These are phyloP conservation scores for Amanita molliuscula DNA, from an alignment of 768 basidiomycete genomes.

Conservation along the genomic window DNA sequence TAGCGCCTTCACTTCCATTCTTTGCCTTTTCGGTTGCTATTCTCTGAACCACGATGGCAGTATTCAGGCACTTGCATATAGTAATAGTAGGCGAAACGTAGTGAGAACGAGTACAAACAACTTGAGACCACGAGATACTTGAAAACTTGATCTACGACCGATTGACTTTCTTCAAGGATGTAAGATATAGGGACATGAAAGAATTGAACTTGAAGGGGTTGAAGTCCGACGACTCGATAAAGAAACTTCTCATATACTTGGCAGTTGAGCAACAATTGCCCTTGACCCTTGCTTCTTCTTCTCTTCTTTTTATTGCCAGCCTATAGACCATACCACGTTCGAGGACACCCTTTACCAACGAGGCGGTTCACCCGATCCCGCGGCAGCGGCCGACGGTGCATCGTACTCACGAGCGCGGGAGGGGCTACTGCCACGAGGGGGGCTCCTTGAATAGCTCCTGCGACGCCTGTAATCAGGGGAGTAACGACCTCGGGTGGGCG, in stretches of 20 bases:
- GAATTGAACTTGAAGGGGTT: conserved; percentile 37
- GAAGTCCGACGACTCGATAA: conserved; percentile 23
- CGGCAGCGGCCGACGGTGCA: conserved; percentile 22
- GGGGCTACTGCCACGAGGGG: conserved; percentile 61
- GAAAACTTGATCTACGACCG: conserved; percentile 39
- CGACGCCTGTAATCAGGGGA: conserved; percentile 72
- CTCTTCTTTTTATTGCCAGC: conserved; percentile 17
- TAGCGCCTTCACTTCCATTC: conserved; percentile 2
- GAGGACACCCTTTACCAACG: conserved; percentile 47
- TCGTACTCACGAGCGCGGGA: conserved; percentile 30
- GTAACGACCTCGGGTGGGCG: conserved; percentile 47
- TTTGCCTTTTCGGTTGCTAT: conserved; percentile 1
- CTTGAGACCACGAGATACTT: conserved; percentile 45
- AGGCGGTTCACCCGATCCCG: conserved; percentile 28
- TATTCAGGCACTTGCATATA: conserved; percentile 34
- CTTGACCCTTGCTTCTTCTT: conserved; percentile 24
- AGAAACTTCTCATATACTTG: conserved; percentile 17
- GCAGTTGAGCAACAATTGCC: conserved; percentile 20
- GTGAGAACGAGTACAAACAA: conserved; percentile 42
- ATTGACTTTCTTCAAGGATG: conserved; percentile 15
- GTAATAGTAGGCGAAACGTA: conserved; percentile 35
- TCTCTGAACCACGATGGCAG: conserved; percentile 15
- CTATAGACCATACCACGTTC: conserved; percentile 18
- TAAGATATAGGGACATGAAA: conserved; percentile 23
- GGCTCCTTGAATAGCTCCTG: conserved; percentile 71